A percentile compares a stretch with the other conserved stretches of the same genome.
These are phyloP conservation scores for Aphanoascus verrucosus DNA, from an alignment of 2,329 filamentous ascomycete species.

Conservation along the genomic window DNA sequence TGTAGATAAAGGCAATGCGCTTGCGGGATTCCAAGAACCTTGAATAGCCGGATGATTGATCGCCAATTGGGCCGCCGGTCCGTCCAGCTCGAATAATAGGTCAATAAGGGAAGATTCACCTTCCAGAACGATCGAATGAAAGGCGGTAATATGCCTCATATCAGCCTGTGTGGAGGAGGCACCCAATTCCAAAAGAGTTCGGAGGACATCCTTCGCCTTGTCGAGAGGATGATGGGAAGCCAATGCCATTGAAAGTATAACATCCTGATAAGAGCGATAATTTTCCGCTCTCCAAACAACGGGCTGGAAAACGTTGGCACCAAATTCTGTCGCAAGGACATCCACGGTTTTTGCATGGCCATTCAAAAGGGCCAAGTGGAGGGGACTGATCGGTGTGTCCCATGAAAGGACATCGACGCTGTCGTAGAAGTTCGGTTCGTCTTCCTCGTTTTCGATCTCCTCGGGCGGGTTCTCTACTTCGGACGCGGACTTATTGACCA, in stretches of 20 bases:
- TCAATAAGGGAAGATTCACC: conserved; percentile 27
- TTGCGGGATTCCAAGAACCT: not conserved
- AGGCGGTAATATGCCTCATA: conserved; percentile 48
- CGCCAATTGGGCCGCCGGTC: conserved; percentile 10
- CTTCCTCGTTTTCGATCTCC: conserved; percentile 22
- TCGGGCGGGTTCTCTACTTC: not conserved
- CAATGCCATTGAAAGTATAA: conserved; percentile 8
- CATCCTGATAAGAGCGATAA: conserved; percentile 32
- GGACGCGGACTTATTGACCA: conserved; percentile 49
- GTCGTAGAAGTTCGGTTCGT: conserved; percentile 64
- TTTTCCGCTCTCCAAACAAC: conserved; percentile 32
- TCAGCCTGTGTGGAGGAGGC: conserved; percentile 63
- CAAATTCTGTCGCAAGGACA: conserved; percentile 59
- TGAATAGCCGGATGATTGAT: conserved; percentile 10
- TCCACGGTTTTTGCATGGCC: conserved; percentile 61
- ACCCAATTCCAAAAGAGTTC: conserved; percentile 39
- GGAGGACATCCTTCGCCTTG: not conserved
- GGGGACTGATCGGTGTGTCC: conserved; percentile 62
- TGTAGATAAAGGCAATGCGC: conserved; percentile 6
- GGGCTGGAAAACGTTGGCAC: conserved; percentile 51
- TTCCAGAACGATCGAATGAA: conserved; percentile 50
- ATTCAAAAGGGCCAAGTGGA: conserved; percentile 67
- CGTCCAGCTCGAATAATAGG: conserved; percentile 9
- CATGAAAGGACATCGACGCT: conserved; percentile 62
- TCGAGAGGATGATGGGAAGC: conserved; percentile 2